Evolutionary conservation across 2,329 filamentous ascomycete species (phyloP), one percentile per base, ranked within the genome.

Genomic region (Trichophaea hybrida): DNA sequence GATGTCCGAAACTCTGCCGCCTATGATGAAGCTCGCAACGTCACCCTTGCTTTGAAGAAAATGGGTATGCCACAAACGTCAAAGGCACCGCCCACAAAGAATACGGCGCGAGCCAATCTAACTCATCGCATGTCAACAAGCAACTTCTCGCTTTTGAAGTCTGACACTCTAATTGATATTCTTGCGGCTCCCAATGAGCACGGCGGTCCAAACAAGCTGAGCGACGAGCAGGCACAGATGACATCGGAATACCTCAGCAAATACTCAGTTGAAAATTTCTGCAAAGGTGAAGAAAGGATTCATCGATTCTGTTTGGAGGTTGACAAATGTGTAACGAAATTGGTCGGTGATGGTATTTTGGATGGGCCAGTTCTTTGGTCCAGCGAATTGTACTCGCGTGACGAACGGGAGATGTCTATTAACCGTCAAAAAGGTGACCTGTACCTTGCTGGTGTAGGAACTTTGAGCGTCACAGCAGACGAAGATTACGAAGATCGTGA

Each of bases 241-340:
- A 95, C 89, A 0, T 75, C 80, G 17, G 81, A 82, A 59, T 98
- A 91, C 88, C 76, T 97, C 57, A 82, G 85, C 53, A 82, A 86
- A 66, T 85, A 84, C 64, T 82, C 83, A 12, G 84, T 97, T 35
- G 88, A 94, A 70, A 95, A 95, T 69, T 91, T 97, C 66, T 98
- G 93, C 73, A 85, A 83, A 66, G 93, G 91, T 5, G 93, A 98
- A 71, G 93, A 98, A 73, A 78, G 93, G 55, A 91, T 98, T 38
- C 93, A 97, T 70, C 83, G 90, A 8, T 93, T 98, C 71, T 93
- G 85, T 69, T 86, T 89, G 65, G 93, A 97, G 70, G 80, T 97
- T 33, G 86, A 91, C 68, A 85, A 82, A 63, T 94, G 88, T 69
- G 84, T 95, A 64, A 85, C 82, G 66, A 89, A 88, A 70, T 76